Evolutionary conservation across 2,329 filamentous ascomycete genomes (phyloP).

Genomic region (Fusarium continuum): DNA sequence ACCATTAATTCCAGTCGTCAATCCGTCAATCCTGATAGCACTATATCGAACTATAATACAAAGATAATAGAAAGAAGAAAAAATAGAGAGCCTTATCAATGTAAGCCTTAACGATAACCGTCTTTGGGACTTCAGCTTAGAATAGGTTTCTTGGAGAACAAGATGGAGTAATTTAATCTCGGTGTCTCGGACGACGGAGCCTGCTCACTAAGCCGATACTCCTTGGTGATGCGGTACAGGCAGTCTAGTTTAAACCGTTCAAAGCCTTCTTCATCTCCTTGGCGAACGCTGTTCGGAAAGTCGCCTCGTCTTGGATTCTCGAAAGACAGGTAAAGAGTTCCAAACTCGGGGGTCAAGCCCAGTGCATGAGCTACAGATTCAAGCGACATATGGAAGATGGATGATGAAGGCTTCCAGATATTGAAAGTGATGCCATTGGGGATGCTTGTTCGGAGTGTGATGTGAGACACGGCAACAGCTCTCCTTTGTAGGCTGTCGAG

Average conservation of each 20-base stretch:
- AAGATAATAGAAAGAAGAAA: background rate
- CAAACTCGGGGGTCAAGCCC: background rate
- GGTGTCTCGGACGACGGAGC: background rate
- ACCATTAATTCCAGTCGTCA: background rate
- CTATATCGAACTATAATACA: no score
- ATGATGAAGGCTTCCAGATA: background rate
- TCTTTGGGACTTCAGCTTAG: background rate
- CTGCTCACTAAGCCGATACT: background rate
- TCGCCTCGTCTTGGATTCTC: background rate
- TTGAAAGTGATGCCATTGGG: background rate
- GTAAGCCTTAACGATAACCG: background rate
- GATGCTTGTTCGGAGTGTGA: background rate
- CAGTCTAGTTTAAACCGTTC: background rate
- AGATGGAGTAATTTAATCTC: background rate
- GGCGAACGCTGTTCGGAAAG: background rate
- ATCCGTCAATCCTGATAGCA: background rate
- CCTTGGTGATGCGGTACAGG: background rate
- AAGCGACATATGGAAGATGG: slow-evolving; percentile 11
- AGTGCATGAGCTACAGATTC: background rate
- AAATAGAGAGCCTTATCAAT: background rate
- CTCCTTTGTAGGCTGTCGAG: background rate
- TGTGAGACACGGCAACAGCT: background rate
- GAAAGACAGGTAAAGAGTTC: background rate
- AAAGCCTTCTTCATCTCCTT: background rate
- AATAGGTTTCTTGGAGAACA: background rate